These are phyloP conservation scores for Protomyces inouyei DNA, from an alignment of 1,139 yeast genomes.

Conservation along the genomic window DNA sequence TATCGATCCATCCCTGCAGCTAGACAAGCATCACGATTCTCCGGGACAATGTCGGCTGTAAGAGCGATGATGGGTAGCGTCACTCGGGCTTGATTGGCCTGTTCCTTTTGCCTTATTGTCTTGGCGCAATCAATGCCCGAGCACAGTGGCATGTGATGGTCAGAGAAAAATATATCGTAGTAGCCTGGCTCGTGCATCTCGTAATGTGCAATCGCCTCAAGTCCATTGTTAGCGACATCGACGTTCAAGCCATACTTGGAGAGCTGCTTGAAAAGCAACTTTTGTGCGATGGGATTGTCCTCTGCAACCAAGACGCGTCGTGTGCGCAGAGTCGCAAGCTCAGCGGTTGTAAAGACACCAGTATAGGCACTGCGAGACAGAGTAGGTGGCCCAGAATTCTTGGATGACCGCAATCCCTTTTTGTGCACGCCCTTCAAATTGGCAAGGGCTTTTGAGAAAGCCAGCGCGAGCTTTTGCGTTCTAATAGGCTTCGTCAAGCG, in stretches of 20 bases:
- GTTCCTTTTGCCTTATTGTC: conserved; percentile 6
- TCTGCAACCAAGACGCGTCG: conserved; percentile 15
- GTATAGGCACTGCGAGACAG: not conserved
- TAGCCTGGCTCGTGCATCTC: conserved; percentile 14
- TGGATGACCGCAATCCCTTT: not conserved
- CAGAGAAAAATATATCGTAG: conserved; percentile 8
- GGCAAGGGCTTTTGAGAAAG: conserved; percentile 5
- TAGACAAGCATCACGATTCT: conserved; percentile 16
- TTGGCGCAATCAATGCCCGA: conserved; percentile 26
- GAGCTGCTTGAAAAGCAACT: conserved; percentile 23
- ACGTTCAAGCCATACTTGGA: conserved; percentile 22
- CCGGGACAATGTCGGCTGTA: conserved; percentile 26
- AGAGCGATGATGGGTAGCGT: conserved; percentile 20
- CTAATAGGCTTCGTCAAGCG: not conserved
- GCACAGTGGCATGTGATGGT: conserved; percentile 26
- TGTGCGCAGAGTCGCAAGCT: not conserved
- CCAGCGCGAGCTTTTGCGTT: not conserved
- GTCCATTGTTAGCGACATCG: conserved; percentile 27
- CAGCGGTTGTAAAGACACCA: not conserved
- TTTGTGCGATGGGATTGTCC: conserved; percentile 28
- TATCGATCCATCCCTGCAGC: conserved; percentile 25
- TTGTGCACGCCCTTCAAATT: not conserved
- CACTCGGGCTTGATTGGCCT: not conserved
- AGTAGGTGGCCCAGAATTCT: not conserved
- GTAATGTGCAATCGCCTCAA: conserved; percentile 25